Evolutionary conservation across 1,284 basidiomycete genomes (phyloP).

Genomic region (Irpex sp.): DNA sequence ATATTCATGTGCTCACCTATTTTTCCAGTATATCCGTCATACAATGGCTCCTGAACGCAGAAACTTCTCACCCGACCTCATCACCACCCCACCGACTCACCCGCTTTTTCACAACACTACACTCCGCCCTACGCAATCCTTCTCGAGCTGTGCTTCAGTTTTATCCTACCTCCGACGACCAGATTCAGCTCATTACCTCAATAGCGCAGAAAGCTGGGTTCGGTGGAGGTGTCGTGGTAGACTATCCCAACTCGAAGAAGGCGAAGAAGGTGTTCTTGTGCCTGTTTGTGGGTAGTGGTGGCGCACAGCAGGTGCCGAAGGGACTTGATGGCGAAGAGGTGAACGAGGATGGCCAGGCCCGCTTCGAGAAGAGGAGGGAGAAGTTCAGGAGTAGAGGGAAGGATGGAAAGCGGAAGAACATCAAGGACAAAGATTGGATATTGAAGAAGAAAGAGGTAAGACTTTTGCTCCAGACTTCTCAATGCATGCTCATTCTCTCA

Average conservation of each 20-base stretch:
- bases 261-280: slow-evolving; percentile 91
- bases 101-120: slow-evolving; percentile 95
- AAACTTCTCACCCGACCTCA: slow-evolving; percentile 85
- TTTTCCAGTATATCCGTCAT: slow-evolving; percentile 86
- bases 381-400: slow-evolving; percentile 46
- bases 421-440: slow-evolving; percentile 79
- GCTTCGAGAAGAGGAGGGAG: slow-evolving; percentile 70
- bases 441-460: slow-evolving; percentile 79
- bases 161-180: slow-evolving; percentile 94
- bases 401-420: slow-evolving; percentile 57
- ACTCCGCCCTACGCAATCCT: slow-evolving; percentile 88
- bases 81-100: slow-evolving; percentile 91
- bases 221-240: slow-evolving; percentile 94
- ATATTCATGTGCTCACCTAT: background rate
- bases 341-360: slow-evolving; percentile 43
- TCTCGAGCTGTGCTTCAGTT: slow-evolving; percentile 95
- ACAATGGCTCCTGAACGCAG: slow-evolving; percentile 98
- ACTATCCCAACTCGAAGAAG: slow-evolving; percentile 96
- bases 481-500: slow-evolving; percentile 4
- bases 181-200: slow-evolving; percentile 92
- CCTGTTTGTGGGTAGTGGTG: slow-evolving; percentile 80
- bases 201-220: slow-evolving; percentile 95
- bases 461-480: slow-evolving; percentile 3
- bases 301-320: slow-evolving; percentile 54
- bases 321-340: slow-evolving; percentile 71